These are phyloP conservation scores for Neofusicoccum parvum DNA, from an alignment of 2,329 filamentous ascomycete genomes.

Conservation along the genomic window DNA sequence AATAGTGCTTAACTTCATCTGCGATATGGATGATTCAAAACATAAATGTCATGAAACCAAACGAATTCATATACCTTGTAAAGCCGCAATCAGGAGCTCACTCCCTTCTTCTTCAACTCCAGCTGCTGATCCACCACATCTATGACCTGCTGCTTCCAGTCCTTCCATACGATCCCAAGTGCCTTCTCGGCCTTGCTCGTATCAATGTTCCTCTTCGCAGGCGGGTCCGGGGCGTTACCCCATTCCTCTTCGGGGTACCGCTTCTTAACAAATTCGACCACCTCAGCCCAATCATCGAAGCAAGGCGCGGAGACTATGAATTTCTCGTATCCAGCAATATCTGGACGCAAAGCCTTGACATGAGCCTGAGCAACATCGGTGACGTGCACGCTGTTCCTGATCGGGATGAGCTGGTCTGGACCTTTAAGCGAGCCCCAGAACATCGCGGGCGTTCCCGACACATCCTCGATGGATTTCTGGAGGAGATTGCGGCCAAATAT, in stretches of 20 bases:
- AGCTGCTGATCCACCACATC: slow-evolving; percentile 18
- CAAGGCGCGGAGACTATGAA: slow-evolving; percentile 23
- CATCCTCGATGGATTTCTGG: slow-evolving; percentile 24
- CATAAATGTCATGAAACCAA: too few relatives aligned
- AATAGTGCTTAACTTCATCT: too few relatives aligned
- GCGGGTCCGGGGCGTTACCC: slow-evolving; percentile 21
- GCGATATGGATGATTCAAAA: too few relatives aligned
- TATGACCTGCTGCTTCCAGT: slow-evolving; percentile 8
- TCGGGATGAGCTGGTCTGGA: slow-evolving; percentile 23
- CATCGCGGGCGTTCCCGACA: slow-evolving; percentile 28
- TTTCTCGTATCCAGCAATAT: slow-evolving; percentile 22
- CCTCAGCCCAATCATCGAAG: slow-evolving; percentile 25
- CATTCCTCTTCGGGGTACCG: slow-evolving; percentile 25
- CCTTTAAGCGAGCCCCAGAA: slow-evolving; percentile 24
- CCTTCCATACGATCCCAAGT: slow-evolving; percentile 24
- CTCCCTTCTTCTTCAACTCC: not conserved
- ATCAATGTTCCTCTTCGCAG: slow-evolving; percentile 21
- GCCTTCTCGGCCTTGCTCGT: slow-evolving; percentile 24
- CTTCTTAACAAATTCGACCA: slow-evolving; percentile 24
- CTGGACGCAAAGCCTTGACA: slow-evolving; percentile 24
- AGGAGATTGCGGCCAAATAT: slow-evolving; percentile 30
- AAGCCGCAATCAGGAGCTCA: too few relatives aligned
- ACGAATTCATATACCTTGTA: too few relatives aligned
- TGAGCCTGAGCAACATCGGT: slow-evolving; percentile 33
- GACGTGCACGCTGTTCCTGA: slow-evolving; percentile 28